Conservation (phyloP, 176 grass and related monocot species). For the Leersia perrieri region DNA sequence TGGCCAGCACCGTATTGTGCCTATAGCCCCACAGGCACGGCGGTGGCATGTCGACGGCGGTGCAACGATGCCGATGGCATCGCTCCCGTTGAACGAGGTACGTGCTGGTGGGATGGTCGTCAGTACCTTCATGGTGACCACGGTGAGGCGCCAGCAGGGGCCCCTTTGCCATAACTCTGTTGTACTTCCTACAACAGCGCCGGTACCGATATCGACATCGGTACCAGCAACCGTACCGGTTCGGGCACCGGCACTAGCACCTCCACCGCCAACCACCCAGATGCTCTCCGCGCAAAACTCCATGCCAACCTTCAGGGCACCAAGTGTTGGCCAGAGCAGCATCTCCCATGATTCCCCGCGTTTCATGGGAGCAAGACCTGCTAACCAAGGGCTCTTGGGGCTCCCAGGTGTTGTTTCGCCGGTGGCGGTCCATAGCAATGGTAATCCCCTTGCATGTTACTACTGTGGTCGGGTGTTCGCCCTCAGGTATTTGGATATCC, state of each 20-base stretch:
- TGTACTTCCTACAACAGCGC: background rate
- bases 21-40: background rate
- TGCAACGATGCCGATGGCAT: background rate
- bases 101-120: background rate
- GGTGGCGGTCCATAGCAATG: background rate
- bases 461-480: background rate
- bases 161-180: background rate
- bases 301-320: background rate
- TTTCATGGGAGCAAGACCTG: background rate
- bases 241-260: too few species aligned
- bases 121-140: background rate
- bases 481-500: background rate
- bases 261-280: background rate
- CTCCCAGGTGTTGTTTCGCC: background rate
- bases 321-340: background rate
- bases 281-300: background rate
- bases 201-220: too few species aligned
- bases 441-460: background rate
- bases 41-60: background rate
- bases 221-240: too few species aligned
- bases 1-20: background rate
- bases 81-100: background rate
- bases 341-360: background rate
- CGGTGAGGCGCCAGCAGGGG: background rate
- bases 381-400: background rate